These are phyloP conservation scores for Phytopythium montanum DNA, from an alignment of 352 stramenopile species.

Conservation along the genomic window DNA sequence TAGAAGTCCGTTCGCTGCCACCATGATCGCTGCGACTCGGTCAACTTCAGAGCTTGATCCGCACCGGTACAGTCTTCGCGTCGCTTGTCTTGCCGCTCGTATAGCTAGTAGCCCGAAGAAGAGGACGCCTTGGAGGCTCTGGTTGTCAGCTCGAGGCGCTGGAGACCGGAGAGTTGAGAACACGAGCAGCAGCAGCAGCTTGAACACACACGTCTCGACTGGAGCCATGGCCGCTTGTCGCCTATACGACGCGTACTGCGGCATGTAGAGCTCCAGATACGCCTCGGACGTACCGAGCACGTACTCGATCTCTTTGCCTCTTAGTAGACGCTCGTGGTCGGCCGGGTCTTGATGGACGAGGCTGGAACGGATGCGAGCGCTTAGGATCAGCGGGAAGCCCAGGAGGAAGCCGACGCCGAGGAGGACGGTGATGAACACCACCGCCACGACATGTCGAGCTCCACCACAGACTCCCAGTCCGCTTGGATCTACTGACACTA, in stretches of 20 bases:
- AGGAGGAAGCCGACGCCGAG: slow-evolving; percentile 46
- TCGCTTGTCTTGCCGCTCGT: slow-evolving; percentile 21
- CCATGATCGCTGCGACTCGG: slow-evolving; percentile 28
- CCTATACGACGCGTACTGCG: slow-evolving; percentile 43
- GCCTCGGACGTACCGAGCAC: slow-evolving; percentile 48
- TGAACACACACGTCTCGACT: slow-evolving; percentile 38
- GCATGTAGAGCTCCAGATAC: slow-evolving; percentile 58
- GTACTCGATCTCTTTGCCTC: slow-evolving; percentile 51
- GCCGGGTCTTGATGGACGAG: slow-evolving; percentile 24
- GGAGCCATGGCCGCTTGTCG: slow-evolving; percentile 25
- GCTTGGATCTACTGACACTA: slow-evolving; percentile 43
- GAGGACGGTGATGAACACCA: slow-evolving; percentile 26
- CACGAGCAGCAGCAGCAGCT: slow-evolving; percentile 40
- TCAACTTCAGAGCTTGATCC: slow-evolving; percentile 31
- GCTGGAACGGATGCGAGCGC: slow-evolving; percentile 22
- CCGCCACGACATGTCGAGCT: slow-evolving; percentile 18
- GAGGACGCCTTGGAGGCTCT: slow-evolving; percentile 44
- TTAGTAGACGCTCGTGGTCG: slow-evolving; percentile 46
- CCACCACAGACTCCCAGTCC: slow-evolving; percentile 26
- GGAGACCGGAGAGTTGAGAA: slow-evolving; percentile 52
- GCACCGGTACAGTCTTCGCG: slow-evolving; percentile 28
- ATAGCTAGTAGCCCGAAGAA: slow-evolving; percentile 31
- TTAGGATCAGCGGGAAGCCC: slow-evolving; percentile 36
- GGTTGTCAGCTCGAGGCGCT: slow-evolving; percentile 28
- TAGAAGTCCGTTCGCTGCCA: slow-evolving; percentile 45